Percentiles rank a stretch among this genome's conserved stretches.
phyloP scores from a whole-genome alignment of 78 protist species.

The Trichosphaerium sp. region DNA sequence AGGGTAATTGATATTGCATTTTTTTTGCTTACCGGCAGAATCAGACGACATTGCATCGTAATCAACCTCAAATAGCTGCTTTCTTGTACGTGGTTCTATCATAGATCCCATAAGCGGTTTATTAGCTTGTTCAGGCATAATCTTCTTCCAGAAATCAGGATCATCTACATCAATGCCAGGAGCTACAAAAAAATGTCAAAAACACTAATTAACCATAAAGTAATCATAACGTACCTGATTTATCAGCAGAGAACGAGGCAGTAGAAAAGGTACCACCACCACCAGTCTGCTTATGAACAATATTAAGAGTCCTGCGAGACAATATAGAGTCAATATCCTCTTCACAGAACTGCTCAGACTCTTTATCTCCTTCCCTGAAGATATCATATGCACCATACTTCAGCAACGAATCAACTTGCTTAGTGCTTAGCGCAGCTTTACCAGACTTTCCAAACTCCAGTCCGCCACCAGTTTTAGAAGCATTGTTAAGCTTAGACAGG shows the following conservation, averaged over 20 bases:
- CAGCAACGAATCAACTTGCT: slow-evolving; percentile 44
- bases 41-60: slow-evolving; percentile 1
- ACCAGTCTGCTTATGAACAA: neutral
- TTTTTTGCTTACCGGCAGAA: slow-evolving; percentile 14
- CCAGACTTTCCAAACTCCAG: neutral
- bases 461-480: neutral
- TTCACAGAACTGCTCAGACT: slow-evolving; percentile 36
- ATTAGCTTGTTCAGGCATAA: slow-evolving; percentile 31
- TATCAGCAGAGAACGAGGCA: neutral
- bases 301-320: slow-evolving; percentile 7
- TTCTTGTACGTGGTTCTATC: slow-evolving; percentile 15
- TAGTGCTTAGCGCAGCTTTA: neutral
- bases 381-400: slow-evolving; percentile 61
- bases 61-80: slow-evolving; percentile 20
- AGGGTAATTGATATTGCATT: too few relatives aligned
- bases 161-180: slow-evolving; percentile 45
- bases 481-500: slow-evolving; percentile 11
- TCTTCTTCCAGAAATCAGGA: slow-evolving; percentile 64
- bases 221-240: too few relatives aligned
- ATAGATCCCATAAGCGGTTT: neutral
- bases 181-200: neutral
- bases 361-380: slow-evolving; percentile 27
- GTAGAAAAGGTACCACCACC: neutral
- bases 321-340: slow-evolving; percentile 67
- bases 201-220: too few relatives aligned